These are phyloP conservation scores for Hypoxylon fuscum DNA, from an alignment of 495 filamentous ascomycete species.

Conservation along the genomic window DNA sequence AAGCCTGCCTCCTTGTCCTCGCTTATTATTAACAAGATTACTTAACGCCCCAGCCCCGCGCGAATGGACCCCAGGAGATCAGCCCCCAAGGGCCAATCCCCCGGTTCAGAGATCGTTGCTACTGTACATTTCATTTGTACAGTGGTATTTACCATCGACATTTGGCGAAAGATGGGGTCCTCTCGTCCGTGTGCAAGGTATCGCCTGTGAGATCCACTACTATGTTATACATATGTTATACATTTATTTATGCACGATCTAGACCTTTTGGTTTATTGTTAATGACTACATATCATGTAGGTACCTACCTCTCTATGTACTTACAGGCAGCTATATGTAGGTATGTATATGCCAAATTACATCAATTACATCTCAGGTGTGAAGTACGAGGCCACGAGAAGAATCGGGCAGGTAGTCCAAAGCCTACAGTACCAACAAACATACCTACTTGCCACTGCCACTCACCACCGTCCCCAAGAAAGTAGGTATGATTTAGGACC, in stretches of 20 bases:
- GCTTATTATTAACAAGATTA: slow-evolving; percentile 40
- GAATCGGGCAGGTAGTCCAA: too few species aligned
- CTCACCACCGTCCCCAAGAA: too few species aligned
- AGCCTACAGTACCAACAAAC: too few species aligned
- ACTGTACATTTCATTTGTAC: slow-evolving; percentile 18
- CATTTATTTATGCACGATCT: background rate
- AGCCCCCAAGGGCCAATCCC: slow-evolving; percentile 34
- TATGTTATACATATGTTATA: background rate
- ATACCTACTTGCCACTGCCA: too few species aligned
- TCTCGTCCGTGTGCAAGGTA: slow-evolving; percentile 13
- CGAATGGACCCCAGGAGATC: slow-evolving; percentile 17
- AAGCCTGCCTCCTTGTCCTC: slow-evolving; percentile 32
- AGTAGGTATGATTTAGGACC: background rate
- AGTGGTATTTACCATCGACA: slow-evolving; percentile 5
- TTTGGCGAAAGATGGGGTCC: slow-evolving; percentile 1
- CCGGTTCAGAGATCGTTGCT: slow-evolving; percentile 36
- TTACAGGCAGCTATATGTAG: too few species aligned
- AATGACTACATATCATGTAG: background rate
- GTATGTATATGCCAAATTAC: too few species aligned
- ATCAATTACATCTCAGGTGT: too few species aligned
- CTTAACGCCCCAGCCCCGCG: slow-evolving; percentile 10
- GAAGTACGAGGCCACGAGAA: too few species aligned
- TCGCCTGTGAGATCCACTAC: slow-evolving; percentile 14
- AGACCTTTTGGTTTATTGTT: too few species aligned
- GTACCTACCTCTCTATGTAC: background rate